Base-by-base conservation (phyloP, 2,329 filamentous ascomycete species). In the Botrytis sinoallii region DNA sequence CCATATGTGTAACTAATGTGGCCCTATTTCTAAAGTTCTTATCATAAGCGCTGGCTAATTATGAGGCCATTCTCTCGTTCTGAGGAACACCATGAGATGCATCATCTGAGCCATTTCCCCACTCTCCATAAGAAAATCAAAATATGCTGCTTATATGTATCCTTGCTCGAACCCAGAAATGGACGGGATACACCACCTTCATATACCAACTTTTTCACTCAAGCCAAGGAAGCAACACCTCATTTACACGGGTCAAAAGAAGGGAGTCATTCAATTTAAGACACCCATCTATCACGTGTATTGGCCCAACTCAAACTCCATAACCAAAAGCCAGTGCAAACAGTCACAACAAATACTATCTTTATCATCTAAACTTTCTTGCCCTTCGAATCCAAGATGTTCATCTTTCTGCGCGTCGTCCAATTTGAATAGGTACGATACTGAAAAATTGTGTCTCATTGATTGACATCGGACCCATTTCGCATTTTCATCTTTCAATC, bases 401-500 rank as follows among this genome's bases (percentile, higher is more conserved):
- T 10, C 20, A 38, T 25, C 25, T 35, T 25, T 38, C 10, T 22
- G 29, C 14, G 14, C 32, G 48, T n/a, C 32, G 32, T 14, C 4
- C 2, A 2, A 60, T 35, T 9, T 12, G 9, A 14, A 35, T 12
- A 38, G 6, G 25, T 60, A 14, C 32, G 4, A 38, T 25, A 22
- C 57, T 60, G 18, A 38, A 25, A 25, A 25, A 60, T 38, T 38
- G 18, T 38, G 20, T 38, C 6, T 22, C 10, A 5, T 38, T 38
- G 10, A 60, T 38, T 2, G 38, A 3, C 10, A 22, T 38, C 22
- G 4, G 18, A 20, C 29, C 29, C 12, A 25, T 38, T 12, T 7
- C 4, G 2, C 10, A 32, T 2, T 1, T 7, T 12, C 25, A 7
- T 25, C 4, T 40, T n/a, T 10, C 35, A 4, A n/a, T 8, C 1